A percentile compares a stretch with the other conserved stretches of the same genome.
phyloP scores from a whole-genome alignment of 305 asterid genomes.

The Withania somnifera region DNA sequence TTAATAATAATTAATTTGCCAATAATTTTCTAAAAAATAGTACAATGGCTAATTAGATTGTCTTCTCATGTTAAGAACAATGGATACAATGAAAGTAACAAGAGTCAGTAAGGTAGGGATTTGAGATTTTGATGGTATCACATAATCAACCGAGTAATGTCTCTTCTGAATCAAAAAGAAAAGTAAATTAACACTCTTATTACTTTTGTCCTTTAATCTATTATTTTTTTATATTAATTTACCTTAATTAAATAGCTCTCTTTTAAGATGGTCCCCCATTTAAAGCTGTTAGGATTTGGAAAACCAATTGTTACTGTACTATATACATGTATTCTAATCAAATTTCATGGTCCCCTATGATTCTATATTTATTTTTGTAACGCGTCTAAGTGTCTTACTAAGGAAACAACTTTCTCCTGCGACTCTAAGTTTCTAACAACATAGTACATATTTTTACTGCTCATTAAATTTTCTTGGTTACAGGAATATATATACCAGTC shows the following conservation, averaged over 20 bases:
- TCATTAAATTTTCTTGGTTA: conserved; percentile 23
- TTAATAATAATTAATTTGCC: background rate
- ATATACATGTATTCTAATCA: background rate
- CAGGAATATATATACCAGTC: background rate
- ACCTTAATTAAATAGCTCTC: background rate
- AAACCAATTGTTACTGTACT: conserved; percentile 7
- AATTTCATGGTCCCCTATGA: conserved; percentile 28
- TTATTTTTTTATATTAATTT: background rate
- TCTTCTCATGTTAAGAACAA: conserved; percentile 7
- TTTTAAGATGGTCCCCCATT: conserved; percentile 34
- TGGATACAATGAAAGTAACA: conserved; percentile 4
- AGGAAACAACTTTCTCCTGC: conserved; percentile 7
- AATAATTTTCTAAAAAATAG: background rate
- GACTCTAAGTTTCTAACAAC: conserved; percentile 8
- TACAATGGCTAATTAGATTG: background rate
- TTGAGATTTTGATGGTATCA: conserved; percentile 5
- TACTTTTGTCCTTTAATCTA: background rate
- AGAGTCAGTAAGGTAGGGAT: background rate
- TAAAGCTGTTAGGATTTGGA: conserved; percentile 13
- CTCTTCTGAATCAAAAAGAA: background rate
- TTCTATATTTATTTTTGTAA: conserved; percentile 7
- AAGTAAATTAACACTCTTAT: background rate
- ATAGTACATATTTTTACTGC: conserved; percentile 15
- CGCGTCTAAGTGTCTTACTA: background rate
- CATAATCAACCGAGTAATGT: background rate